Evolutionary conservation across 208 protist species (phyloP).

Genomic region (Acanthamoeba castellanii): DNA sequence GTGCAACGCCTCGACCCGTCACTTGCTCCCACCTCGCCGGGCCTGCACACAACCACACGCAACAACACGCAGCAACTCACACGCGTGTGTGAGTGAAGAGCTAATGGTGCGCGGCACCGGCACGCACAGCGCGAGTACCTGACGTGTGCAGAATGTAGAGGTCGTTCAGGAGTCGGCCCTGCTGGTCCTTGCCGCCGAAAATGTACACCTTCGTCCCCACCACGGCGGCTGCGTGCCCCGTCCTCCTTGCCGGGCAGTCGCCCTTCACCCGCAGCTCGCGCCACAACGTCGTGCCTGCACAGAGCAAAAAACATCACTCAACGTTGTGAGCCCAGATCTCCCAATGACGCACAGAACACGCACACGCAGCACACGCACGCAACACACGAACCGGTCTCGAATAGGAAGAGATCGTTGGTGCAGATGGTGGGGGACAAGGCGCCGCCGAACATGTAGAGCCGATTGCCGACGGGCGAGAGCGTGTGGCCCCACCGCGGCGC

Average conservation of each 20-base stretch:
- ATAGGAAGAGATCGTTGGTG: neutral
- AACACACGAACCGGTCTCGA: neutral
- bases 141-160: neutral
- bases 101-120: too few species aligned
- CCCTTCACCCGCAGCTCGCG: neutral
- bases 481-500: neutral
- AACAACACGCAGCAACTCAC: too few species aligned
- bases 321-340: neutral
- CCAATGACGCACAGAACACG: neutral
- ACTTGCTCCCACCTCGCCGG: neutral
- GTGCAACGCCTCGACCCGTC: neutral
- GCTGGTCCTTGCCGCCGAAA: neutral
- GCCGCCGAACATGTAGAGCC: neutral
- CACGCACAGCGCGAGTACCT: neutral
- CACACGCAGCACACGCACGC: neutral
- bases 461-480: neutral
- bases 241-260: neutral
- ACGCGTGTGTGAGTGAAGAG: too few species aligned
- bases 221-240: neutral
- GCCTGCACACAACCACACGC: neutral
- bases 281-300: neutral
- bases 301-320: neutral
- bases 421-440: neutral
- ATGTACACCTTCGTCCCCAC: conserved; percentile 5
- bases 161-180: conserved; percentile 3